phyloP scores from a whole-genome alignment of 1,139 yeast species.

The Diutina mesorugosa region DNA sequence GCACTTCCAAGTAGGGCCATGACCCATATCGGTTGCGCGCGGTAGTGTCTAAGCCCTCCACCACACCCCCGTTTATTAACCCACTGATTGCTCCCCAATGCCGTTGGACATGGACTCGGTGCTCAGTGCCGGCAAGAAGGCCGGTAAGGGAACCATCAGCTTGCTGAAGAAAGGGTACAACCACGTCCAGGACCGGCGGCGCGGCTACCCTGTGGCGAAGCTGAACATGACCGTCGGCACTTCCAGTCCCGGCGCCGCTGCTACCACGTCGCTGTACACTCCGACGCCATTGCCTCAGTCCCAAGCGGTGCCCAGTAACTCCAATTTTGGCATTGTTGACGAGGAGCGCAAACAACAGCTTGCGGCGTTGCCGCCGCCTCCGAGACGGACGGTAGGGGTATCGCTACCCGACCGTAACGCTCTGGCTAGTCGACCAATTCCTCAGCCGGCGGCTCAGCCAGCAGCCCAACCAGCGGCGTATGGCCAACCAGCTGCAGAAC shows the following conservation, averaged over 20 bases:
- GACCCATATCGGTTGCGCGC: not conserved
- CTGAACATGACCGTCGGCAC: not conserved
- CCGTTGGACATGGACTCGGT: slow-evolving; percentile 1
- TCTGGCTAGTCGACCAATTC: not conserved
- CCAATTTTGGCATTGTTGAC: not conserved
- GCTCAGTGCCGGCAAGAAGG: not conserved
- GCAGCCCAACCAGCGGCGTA: not conserved
- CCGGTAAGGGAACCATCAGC: not conserved
- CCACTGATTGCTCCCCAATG: not conserved
- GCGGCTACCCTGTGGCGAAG: not conserved
- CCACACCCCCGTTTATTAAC: not conserved
- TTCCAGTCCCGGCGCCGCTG: not conserved
- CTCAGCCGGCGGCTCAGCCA: not conserved
- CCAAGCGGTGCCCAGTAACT: not conserved
- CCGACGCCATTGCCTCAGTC: not conserved
- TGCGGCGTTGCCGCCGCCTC: slow-evolving; percentile 1
- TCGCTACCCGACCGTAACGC: not conserved
- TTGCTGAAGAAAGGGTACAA: not conserved
- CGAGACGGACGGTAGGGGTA: not conserved
- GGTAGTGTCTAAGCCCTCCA: not conserved
- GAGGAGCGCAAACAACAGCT: not conserved
- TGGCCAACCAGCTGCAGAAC: not conserved
- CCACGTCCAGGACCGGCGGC: not conserved
- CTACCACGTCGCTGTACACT: not conserved
- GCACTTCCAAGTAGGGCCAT: too few relatives aligned